Percentiles rank a stretch among this genome's conserved stretches.
These are phyloP conservation scores for Discostella stelligeroides DNA, from an alignment of 108 stramenopile species.

Conservation along the genomic window DNA sequence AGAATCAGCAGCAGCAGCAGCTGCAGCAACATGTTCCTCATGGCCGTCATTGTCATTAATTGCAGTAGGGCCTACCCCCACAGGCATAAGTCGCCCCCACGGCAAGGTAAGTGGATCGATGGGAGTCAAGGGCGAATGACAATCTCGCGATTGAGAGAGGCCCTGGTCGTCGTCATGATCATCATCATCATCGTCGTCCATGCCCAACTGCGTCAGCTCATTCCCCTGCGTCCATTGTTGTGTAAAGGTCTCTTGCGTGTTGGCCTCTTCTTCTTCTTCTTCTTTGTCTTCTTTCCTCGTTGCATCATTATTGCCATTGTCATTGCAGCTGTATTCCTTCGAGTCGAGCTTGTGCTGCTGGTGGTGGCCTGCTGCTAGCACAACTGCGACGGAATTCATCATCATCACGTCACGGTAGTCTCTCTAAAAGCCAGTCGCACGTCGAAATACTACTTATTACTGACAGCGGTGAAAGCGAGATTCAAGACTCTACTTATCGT, in stretches of 20 bases:
- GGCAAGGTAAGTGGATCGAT: slow-evolving; percentile 61
- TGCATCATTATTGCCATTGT: too few relatives aligned
- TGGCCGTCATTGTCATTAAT: not conserved
- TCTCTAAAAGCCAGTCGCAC: too few relatives aligned
- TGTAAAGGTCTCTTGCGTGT: slow-evolving; percentile 27
- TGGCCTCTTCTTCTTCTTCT: not conserved
- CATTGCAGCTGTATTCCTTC: too few relatives aligned
- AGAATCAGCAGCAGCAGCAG: slow-evolving; percentile 13
- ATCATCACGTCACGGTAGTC: too few relatives aligned
- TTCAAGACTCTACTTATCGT: too few relatives aligned
- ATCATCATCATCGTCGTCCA: slow-evolving; percentile 27
- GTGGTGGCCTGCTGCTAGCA: too few relatives aligned
- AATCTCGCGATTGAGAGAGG: not conserved
- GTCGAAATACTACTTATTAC: too few relatives aligned
- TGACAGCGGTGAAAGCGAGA: too few relatives aligned
- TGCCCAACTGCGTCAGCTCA: slow-evolving; percentile 40
- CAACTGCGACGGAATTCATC: too few relatives aligned
- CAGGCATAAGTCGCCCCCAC: slow-evolving; percentile 71
- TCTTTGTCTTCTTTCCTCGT: too few relatives aligned
- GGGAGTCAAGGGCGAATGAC: slow-evolving; percentile 26
- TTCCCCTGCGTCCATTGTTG: slow-evolving; percentile 28
- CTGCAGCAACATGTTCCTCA: not conserved
- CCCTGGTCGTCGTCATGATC: slow-evolving; percentile 7
- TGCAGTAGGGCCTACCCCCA: not conserved
- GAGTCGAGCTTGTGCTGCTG: too few relatives aligned